These are phyloP conservation scores for Pyrus betulifolia DNA, from an alignment of 306 rosid species.

Conservation along the genomic window DNA sequence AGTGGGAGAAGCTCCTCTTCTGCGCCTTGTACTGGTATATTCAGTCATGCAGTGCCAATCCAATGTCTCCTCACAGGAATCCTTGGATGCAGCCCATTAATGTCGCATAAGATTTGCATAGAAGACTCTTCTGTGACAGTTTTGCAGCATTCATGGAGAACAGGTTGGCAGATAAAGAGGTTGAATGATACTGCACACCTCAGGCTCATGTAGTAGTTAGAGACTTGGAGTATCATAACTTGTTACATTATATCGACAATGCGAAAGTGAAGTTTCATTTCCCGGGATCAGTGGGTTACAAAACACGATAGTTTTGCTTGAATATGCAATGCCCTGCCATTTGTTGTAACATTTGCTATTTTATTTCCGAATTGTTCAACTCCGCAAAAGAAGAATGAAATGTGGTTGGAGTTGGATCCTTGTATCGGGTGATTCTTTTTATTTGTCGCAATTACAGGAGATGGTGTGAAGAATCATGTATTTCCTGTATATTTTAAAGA, in stretches of 20 bases:
- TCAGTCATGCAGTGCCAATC: conserved; percentile 83
- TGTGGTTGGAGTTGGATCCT: conserved; percentile 29
- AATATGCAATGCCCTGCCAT: conserved; percentile 12
- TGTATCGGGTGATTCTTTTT: conserved; percentile 42
- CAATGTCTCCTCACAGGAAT: conserved; percentile 87
- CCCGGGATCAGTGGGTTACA: neutral
- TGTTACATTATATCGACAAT: neutral
- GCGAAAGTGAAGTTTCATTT: conserved; percentile 7
- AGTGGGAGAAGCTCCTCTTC: conserved; percentile 47
- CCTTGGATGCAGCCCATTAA: conserved; percentile 80
- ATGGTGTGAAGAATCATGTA: conserved; percentile 16
- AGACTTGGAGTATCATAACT: neutral
- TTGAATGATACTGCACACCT: conserved; percentile 89
- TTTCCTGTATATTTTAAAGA: conserved; percentile 6
- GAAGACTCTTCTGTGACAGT: conserved; percentile 95
- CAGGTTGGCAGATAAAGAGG: conserved; percentile 96
- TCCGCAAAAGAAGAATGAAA: conserved; percentile 26
- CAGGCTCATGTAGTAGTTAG: conserved; percentile 61
- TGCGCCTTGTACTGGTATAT: conserved; percentile 64
- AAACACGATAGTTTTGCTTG: conserved; percentile 13
- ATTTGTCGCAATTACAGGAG: conserved; percentile 35
- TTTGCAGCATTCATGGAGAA: conserved; percentile 82
- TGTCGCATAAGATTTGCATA: conserved; percentile 79
- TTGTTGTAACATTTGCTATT: conserved; percentile 40
- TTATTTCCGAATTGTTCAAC: conserved; percentile 29